phyloP scores from a whole-genome alignment of 73 alveolate genomes.

The Tetrahymena thermophila region DNA sequence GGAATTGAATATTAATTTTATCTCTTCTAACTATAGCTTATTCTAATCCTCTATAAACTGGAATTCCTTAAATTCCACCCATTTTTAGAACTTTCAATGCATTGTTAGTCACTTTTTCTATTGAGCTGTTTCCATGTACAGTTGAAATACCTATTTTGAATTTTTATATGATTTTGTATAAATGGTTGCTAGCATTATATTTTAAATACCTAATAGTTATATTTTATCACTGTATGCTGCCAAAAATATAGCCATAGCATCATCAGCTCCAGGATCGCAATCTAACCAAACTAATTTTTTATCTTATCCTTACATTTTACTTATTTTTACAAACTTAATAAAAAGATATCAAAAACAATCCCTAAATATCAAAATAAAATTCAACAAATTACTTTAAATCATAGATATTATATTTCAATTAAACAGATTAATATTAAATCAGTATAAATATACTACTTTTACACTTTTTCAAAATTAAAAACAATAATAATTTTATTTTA shows the following conservation, averaged over 20 bases:
- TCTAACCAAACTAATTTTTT: conserved; percentile 23
- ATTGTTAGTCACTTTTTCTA: conserved; percentile 14
- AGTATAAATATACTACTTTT: too few relatives aligned
- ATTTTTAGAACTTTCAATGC: conserved; percentile 18
- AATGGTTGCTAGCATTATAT: too few relatives aligned
- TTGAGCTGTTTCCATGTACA: neutral
- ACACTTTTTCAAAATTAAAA: too few relatives aligned
- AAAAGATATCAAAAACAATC: neutral
- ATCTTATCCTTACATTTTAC: neutral
- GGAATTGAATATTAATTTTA: neutral
- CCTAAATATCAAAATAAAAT: neutral
- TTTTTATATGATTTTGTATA: neutral
- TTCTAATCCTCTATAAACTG: conserved; percentile 17
- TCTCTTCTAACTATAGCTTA: neutral
- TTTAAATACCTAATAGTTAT: neutral
- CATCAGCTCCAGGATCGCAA: conserved; percentile 39
- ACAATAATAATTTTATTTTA: too few relatives aligned
- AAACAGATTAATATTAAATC: too few relatives aligned
- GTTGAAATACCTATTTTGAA: neutral
- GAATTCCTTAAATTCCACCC: conserved; percentile 7
- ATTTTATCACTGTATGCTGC: conserved; percentile 8
- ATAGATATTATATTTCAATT: too few relatives aligned
- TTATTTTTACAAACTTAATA: neutral
- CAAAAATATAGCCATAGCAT: conserved; percentile 25
- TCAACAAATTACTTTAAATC: neutral